phyloP scores from a whole-genome alignment of 208 protist genomes.

The Lotmaria passim region DNA sequence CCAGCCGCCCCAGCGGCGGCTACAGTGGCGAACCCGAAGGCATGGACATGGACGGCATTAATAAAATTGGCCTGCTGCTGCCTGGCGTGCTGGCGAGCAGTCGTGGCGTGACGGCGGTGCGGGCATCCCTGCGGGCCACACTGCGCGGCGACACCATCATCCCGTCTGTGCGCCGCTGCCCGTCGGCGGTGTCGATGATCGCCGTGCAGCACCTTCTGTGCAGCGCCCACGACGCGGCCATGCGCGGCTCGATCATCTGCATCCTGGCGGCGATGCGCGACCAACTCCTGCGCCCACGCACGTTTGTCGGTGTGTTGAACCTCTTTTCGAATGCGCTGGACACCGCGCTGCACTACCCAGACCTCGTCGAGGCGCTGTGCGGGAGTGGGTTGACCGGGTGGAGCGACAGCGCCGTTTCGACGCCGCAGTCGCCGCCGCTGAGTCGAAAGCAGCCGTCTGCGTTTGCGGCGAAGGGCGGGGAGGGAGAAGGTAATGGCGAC shows the following conservation, averaged over 20 bases:
- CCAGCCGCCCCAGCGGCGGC: not conserved
- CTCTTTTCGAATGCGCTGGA: slow-evolving; percentile 69
- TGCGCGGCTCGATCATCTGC: slow-evolving; percentile 48
- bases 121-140: slow-evolving; percentile 47
- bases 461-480: not conserved
- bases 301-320: slow-evolving; percentile 75
- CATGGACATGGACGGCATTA: slow-evolving; percentile 8
- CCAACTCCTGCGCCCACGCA: slow-evolving; percentile 51
- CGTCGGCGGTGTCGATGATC: slow-evolving; percentile 39
- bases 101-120: slow-evolving; percentile 41
- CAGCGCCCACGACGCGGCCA: slow-evolving; percentile 28
- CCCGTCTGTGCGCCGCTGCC: slow-evolving; percentile 32
- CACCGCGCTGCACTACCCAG: slow-evolving; percentile 46
- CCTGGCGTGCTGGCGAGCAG: slow-evolving; percentile 36
- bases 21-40: slow-evolving; percentile 7
- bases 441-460: not conserved
- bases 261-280: slow-evolving; percentile 52
- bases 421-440: not conserved
- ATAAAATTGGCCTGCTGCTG: slow-evolving; percentile 37
- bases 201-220: slow-evolving; percentile 44
- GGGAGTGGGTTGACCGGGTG: not conserved
- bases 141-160: slow-evolving; percentile 61
- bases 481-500: too few species aligned
- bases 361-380: slow-evolving; percentile 9
- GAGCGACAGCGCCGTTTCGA: slow-evolving; percentile 9